Base-by-base conservation (phyloP, 2,329 filamentous ascomycete genomes). In the Pseudogymnoascus sp. region DNA sequence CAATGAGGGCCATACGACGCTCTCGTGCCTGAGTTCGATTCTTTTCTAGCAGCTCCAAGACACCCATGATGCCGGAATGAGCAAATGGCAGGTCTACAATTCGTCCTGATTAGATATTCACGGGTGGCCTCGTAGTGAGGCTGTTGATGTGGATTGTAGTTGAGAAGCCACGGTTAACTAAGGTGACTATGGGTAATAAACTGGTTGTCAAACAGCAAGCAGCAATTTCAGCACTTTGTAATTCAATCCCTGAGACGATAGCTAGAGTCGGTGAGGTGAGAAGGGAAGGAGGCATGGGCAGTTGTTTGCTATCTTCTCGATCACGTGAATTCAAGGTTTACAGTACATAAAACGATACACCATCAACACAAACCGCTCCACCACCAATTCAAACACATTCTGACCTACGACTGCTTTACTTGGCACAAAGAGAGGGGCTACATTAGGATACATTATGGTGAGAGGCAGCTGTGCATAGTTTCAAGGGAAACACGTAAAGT, bases 51-150 rank as follows among this genome's bases (percentile, higher is more conserved):
- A 55, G 48, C 15, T 55, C 48, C 9, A 55, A 13, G 10, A 35
- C 15, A 33, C 48, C 48, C 48, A 55, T 55, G 48, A 55, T 17
- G 15, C 10, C 29, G 48, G 10, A 10, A 55, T 55, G 15, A 55
- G 29, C 27, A 55, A n/a, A 55, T 55, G n/a, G 13, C 21, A 55
- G 48, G 27, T 5, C 15, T 33, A 10, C 48, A 55, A 35, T n/a
- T 31, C 44, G 29, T 17, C 27, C 35, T n/a, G 27, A 21, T 55
- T 33, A 9, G n/a, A 55, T 33, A 55, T 55, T 35, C 29, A 55
- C 29, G n/a, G 29, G 29, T 55, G 48, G n/a, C 48, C 29, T 55
- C 48, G 48, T 21, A 55, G 27, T 55, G 48, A 55, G 48, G 48
- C 48, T 55, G 29, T 21, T 55, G 48, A 51, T 21, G 15, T 17